Conservation (phyloP, 2,329 filamentous ascomycete genomes). For the Penicillium sp. region DNA sequence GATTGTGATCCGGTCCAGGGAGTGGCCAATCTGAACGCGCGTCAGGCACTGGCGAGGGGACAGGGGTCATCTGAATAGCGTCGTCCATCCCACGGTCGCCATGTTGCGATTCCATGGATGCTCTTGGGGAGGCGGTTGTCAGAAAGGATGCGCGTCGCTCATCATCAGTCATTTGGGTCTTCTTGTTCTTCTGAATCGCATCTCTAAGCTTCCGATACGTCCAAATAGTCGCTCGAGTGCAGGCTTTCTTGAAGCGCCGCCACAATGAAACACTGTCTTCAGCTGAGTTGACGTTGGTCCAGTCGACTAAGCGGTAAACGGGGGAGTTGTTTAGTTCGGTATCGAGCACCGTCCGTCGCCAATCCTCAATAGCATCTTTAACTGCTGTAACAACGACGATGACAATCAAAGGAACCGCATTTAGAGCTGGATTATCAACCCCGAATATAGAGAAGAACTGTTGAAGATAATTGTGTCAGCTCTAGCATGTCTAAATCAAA, state of each 20-base stretch:
- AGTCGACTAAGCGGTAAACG: conserved; percentile 85
- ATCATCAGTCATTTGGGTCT: conserved; percentile 42
- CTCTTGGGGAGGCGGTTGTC: conserved; percentile 61
- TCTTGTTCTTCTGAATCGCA: conserved; percentile 55
- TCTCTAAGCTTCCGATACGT: conserved; percentile 58
- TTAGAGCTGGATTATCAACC: conserved; percentile 84
- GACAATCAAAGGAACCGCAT: conserved; percentile 88
- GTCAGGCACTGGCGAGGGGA: conserved; percentile 76
- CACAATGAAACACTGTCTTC: conserved; percentile 85
- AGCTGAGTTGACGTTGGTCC: conserved; percentile 90
- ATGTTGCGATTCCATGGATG: conserved; percentile 60
- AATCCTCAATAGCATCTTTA: conserved; percentile 96
- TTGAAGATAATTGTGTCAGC: conserved; percentile 26
- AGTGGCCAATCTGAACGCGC: conserved; percentile 51
- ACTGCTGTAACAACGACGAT: conserved; percentile 87
- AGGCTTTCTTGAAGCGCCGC: conserved; percentile 90
- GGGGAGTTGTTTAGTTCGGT: conserved; percentile 95
- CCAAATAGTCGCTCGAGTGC: conserved; percentile 65
- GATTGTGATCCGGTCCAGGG: conserved; percentile 34
- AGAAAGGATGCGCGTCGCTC: conserved; percentile 70
- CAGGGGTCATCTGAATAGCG: conserved; percentile 94
- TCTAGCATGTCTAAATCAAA: not conserved
- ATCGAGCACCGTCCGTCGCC: conserved; percentile 86
- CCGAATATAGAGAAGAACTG: conserved; percentile 98
- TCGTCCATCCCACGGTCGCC: conserved; percentile 54